Percentiles rank a stretch among this genome's conserved stretches.
These are phyloP conservation scores for Ceratocystiopsis sp. DNA, from an alignment of 2,329 filamentous ascomycete species.

Conservation along the genomic window DNA sequence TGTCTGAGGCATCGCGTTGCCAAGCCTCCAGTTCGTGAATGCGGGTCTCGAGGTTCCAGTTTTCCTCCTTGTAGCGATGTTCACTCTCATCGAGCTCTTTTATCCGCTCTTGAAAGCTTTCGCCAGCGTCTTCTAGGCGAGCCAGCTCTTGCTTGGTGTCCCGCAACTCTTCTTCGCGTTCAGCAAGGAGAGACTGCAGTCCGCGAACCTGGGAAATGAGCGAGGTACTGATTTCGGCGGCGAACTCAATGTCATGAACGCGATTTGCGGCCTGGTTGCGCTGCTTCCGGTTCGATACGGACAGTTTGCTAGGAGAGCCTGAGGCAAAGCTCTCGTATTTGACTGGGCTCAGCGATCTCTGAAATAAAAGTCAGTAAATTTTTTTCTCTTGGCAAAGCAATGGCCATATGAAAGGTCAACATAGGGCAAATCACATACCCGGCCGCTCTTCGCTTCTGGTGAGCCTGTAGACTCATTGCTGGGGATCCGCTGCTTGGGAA, in stretches of 20 bases:
- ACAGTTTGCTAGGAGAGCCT: conserved; percentile 76
- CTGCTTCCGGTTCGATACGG: conserved; percentile 70
- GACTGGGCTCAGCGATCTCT: conserved; percentile 56
- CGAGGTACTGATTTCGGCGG: conserved; percentile 93
- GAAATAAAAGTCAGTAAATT: conserved; percentile 5
- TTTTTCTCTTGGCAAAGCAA: background rate
- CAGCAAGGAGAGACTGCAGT: conserved; percentile 65
- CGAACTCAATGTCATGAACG: conserved; percentile 92
- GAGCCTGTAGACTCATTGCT: conserved; percentile 45
- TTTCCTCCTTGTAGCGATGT: conserved; percentile 92
- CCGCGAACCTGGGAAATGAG: conserved; percentile 87
- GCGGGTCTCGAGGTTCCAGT: conserved; percentile 91
- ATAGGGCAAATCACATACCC: conserved; percentile 25
- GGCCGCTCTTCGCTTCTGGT: conserved; percentile 32
- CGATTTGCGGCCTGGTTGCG: conserved; percentile 79
- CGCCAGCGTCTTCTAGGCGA: conserved; percentile 64
- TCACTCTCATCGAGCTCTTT: conserved; percentile 83
- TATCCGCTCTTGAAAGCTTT: conserved; percentile 63
- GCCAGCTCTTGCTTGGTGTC: conserved; percentile 58
- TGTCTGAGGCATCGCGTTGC: conserved; percentile 60
- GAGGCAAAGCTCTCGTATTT: conserved; percentile 74
- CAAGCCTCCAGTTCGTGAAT: conserved; percentile 65
- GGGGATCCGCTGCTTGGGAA: conserved; percentile 67
- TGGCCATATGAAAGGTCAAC: background rate
- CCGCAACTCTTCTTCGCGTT: conserved; percentile 77